A percentile compares a stretch with the other conserved stretches of the same genome.
Evolutionary conservation across 257 asterid genomes (phyloP).

Genomic region (Solanum infundibuliforme): DNA sequence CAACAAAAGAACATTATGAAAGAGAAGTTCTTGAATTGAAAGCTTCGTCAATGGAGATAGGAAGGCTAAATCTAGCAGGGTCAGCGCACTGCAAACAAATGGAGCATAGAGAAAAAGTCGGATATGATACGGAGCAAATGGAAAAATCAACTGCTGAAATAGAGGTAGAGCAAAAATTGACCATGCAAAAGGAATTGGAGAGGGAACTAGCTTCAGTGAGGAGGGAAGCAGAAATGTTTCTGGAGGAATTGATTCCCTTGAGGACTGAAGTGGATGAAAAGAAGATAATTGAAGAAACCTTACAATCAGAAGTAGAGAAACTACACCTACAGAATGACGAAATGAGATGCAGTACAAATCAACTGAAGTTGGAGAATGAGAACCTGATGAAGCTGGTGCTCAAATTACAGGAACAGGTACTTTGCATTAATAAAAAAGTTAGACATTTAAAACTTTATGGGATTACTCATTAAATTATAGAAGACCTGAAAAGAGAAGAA

Average conservation of each 20-base stretch:
- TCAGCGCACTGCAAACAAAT: not conserved
- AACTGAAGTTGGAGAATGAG: slow-evolving; percentile 52
- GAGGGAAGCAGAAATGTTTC: slow-evolving; percentile 44
- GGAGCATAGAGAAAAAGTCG: not conserved
- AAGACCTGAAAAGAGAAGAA: not conserved
- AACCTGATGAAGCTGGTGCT: slow-evolving; percentile 46
- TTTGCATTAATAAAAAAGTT: not conserved
- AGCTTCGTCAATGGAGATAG: slow-evolving; percentile 7
- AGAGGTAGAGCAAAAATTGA: slow-evolving; percentile 24
- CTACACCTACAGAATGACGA: slow-evolving; percentile 40
- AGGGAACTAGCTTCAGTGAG: slow-evolving; percentile 35
- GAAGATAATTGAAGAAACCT: slow-evolving; percentile 46
- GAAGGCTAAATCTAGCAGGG: not conserved
- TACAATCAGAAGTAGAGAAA: slow-evolving; percentile 54
- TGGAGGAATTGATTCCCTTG: slow-evolving; percentile 33
- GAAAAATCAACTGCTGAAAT: slow-evolving; percentile 12
- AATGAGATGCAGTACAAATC: slow-evolving; percentile 28
- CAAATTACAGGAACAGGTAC: slow-evolving; percentile 51
- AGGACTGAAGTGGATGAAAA: slow-evolving; percentile 50
- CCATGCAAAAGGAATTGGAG: slow-evolving; percentile 40
- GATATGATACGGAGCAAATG: slow-evolving; percentile 10
- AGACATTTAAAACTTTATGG: not conserved
- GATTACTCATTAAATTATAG: not conserved
- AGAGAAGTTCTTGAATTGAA: slow-evolving; percentile 13
- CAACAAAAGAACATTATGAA: slow-evolving; percentile 28